A percentile compares a stretch with the other conserved stretches of the same genome.
These are phyloP conservation scores for Epipyxis sp. DNA, from an alignment of 108 stramenopile genomes.

Conservation along the genomic window DNA sequence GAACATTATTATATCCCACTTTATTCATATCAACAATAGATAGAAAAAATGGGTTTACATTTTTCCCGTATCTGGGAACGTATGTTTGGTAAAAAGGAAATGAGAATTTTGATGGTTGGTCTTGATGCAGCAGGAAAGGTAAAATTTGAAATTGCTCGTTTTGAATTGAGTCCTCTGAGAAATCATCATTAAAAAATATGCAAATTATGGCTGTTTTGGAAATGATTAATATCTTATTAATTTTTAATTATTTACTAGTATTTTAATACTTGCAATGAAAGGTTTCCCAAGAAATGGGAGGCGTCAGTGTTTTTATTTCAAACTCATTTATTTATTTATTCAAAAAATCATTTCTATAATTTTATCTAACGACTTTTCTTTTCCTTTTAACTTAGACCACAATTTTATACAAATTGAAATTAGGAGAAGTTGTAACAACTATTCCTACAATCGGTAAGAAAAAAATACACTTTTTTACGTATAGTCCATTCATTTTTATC, in stretches of 20 bases:
- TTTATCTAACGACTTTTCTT: not conserved
- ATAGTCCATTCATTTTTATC: not conserved
- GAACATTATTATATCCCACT: too few relatives aligned
- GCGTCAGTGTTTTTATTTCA: too few relatives aligned
- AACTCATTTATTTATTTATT: too few relatives aligned
- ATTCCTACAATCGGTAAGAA: slow-evolving; percentile 89
- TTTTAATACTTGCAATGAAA: too few relatives aligned
- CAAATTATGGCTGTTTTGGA: too few relatives aligned
- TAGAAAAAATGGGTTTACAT: slow-evolving; percentile 53
- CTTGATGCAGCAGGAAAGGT: slow-evolving; percentile 97
- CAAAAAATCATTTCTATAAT: too few relatives aligned
- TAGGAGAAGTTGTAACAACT: slow-evolving; percentile 93
- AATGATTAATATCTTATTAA: too few relatives aligned
- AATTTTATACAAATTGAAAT: slow-evolving; percentile 99
- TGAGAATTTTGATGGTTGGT: slow-evolving; percentile 99
- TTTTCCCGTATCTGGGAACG: slow-evolving; percentile 62
- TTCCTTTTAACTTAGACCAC: slow-evolving; percentile 64
- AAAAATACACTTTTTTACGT: not conserved
- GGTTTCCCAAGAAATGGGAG: too few relatives aligned
- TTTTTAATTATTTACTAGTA: too few relatives aligned
- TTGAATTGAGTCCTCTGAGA: not conserved
- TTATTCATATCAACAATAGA: too few relatives aligned
- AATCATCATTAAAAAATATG: too few relatives aligned
- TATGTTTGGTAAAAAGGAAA: slow-evolving; percentile 96
- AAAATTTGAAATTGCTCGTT: not conserved